Evolutionary conservation across 2,329 filamentous ascomycete genomes (phyloP), one percentile per base, ranked within the genome.

Genomic region (Penicillium sp.): DNA sequence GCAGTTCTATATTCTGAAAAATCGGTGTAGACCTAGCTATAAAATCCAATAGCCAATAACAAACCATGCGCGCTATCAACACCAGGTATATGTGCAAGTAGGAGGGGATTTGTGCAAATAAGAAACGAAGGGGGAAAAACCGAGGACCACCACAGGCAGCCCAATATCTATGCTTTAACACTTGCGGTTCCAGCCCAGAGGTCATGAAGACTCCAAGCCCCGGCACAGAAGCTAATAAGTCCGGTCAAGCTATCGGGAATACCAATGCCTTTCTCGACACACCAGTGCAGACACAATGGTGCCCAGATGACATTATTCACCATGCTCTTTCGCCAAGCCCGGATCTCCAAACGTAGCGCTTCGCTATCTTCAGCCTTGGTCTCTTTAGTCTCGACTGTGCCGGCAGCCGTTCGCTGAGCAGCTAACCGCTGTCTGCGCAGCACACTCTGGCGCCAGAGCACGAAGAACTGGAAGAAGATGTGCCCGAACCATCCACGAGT

Each of bases 281-380:
- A 88, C 88, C 90, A 96, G 77, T 97, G 91, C 27, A 93, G 69
- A 60, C 90, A 93, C 71, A 96, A 79, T 33, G 92, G 91, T 55
- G 89, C 85, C 86, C 90, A 96, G 33, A 88, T 86, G 60, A 85
- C 70, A 75, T 91, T 92, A 41, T 87, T 82, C 21, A 86, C 79
- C 52, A 93, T 59, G 47, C 68, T 76, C 68, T 87, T 84, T 69
- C 82, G 85, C 80, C 83, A 87, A 84, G 69, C 65, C 9, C 72
- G 68, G 84, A 92, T 59, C 69, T 73, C 71, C 25, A 66, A 55
- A 38, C 68, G 63, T 55, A 70, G 39, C 16, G 64, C 58, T 50
- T 73, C 70, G 38, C 67, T 65, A 53, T 70, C 63, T 67, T 76
- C 64, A 15, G 61, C 65, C 53, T 67, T 65, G 33, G 65, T 63